Conservation (phyloP, 768 basidiomycete species). For the Coprinopsis strossmayeri region DNA sequence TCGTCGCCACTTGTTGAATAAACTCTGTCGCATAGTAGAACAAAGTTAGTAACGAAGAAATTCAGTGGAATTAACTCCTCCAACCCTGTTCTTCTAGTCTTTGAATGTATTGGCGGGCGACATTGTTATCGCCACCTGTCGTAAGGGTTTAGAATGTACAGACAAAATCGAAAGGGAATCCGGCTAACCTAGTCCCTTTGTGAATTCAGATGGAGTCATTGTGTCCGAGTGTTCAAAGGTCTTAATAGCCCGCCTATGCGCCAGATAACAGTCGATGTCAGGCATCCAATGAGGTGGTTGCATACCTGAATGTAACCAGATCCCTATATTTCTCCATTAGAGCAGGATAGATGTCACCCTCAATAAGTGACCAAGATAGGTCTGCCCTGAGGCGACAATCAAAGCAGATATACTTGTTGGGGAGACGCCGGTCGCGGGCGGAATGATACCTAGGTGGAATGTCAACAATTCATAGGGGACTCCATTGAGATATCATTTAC, state of each 20-base stretch:
- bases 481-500: conserved; percentile 22
- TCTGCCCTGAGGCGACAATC: conserved; percentile 68
- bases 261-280: neutral
- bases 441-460: conserved; percentile 54
- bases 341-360: conserved; percentile 45
- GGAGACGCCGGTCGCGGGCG: conserved; percentile 49
- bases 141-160: too few species aligned
- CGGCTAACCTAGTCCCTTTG: conserved; percentile 47
- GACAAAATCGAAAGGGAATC: neutral
- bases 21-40: conserved; percentile 39
- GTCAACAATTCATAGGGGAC: conserved; percentile 1
- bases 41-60: neutral
- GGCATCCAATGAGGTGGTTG: neutral
- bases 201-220: conserved; percentile 43
- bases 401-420: conserved; percentile 60
- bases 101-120: conserved; percentile 54
- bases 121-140: conserved; percentile 39
- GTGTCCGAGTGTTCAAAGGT: conserved; percentile 47
- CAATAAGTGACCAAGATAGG: conserved; percentile 61
- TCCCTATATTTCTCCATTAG: conserved; percentile 63
- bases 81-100: conserved; percentile 72
- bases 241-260: conserved; percentile 67
- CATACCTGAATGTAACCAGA: conserved; percentile 64
- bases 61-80: neutral
- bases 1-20: conserved; percentile 43